Base-by-base conservation (phyloP, 768 basidiomycete species). In the Lactifluus pinguis region DNA sequence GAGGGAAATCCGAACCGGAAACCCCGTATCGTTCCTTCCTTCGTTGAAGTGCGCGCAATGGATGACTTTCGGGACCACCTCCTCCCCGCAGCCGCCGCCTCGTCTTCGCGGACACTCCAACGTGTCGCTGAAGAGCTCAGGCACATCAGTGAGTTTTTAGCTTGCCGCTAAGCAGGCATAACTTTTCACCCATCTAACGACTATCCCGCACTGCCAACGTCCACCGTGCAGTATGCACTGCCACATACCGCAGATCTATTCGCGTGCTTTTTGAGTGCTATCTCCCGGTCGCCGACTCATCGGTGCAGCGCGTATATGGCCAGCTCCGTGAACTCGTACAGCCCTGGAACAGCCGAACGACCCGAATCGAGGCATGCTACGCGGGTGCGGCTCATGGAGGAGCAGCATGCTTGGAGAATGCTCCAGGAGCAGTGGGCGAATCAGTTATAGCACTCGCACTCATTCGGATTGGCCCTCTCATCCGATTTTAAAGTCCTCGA, bases 11-110 rank as follows among this genome's bases (percentile, higher is more conserved):
- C n/a, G n/a, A n/a, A n/a, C n/a, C n/a, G n/a, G n/a, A n/a, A n/a
- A n/a, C n/a, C n/a, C n/a, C 21, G n/a, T 5, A 49, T 58, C 52
- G 17, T 58, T 5, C 45, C 11, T 17, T 53, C 61, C 13, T 53
- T 62, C n/a, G 41, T 49, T 39, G 51, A 62, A 32, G 56, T 62
- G 13, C 56, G 52, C 13, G 9, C 52, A 13, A 30, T 30, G 1
- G 61, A 62, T 41, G 52, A 54, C 21, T 58, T 62, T 30, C 30
- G 61, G 42, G 51, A 57, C 6, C 52, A 54, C 25, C 39, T 58
- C 38, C 45, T 58, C 25, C 61, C 61, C 21, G 21, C 57, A 0
- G 57, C 61, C 1, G 52, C 56, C 21, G 39, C 30, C 5, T 49
- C 51, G 6, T 58, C 61, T 1, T 41, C 52, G 0, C 52, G 11